Percentiles rank a stretch among this genome's conserved stretches.
These are phyloP conservation scores for Oropetium thomaeum DNA, from an alignment of 176 grass and related monocot genomes.

Conservation along the genomic window DNA sequence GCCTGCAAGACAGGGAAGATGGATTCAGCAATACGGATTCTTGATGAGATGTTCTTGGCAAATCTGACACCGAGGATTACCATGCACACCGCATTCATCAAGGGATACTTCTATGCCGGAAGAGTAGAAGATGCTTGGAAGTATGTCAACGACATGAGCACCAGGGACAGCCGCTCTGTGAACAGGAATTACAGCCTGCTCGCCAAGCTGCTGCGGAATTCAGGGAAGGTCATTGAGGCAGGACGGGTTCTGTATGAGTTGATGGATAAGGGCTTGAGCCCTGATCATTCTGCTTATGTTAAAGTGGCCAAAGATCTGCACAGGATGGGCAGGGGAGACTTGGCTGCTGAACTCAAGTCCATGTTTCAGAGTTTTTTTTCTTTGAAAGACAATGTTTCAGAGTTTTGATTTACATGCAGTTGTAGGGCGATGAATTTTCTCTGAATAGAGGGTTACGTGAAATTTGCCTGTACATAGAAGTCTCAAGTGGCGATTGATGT, in stretches of 20 bases:
- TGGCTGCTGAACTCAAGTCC: conserved; percentile 60
- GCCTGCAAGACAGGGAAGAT: conserved; percentile 61
- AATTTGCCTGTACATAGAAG: neutral
- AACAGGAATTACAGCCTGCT: conserved; percentile 84
- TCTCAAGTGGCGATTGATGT: neutral
- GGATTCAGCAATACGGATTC: conserved; percentile 56
- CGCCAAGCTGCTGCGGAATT: conserved; percentile 43
- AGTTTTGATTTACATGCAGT: conserved; percentile 34
- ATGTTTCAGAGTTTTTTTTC: conserved; percentile 45
- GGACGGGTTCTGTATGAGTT: conserved; percentile 70
- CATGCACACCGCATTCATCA: conserved; percentile 77
- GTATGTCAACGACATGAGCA: conserved; percentile 63
- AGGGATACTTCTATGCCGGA: conserved; percentile 56
- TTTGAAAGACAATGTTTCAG: conserved; percentile 36
- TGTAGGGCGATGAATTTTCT: conserved; percentile 4
- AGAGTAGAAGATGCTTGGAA: conserved; percentile 49
- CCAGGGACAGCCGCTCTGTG: conserved; percentile 47
- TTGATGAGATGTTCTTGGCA: conserved; percentile 56
- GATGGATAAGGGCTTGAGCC: conserved; percentile 71
- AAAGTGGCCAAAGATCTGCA: conserved; percentile 65
- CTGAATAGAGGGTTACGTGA: neutral
- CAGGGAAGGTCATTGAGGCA: conserved; percentile 51
- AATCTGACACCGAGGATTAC: conserved; percentile 58
- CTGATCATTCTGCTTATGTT: conserved; percentile 61
- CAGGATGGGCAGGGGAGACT: conserved; percentile 45